phyloP scores from a whole-genome alignment of 495 filamentous ascomycete genomes.

The Jackrogersella multiformis region DNA sequence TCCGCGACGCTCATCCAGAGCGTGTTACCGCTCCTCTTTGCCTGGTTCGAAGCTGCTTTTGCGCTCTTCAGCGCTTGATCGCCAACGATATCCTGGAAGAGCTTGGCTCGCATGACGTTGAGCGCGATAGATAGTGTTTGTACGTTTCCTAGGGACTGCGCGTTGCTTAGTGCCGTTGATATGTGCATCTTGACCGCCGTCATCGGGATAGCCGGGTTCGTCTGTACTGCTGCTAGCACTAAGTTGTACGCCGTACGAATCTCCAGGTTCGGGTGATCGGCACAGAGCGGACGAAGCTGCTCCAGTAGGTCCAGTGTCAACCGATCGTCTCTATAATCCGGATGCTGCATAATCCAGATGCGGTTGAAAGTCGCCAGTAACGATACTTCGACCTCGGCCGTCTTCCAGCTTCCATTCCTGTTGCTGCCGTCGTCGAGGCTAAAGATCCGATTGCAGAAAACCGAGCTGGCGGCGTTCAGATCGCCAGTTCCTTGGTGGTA shows the following conservation, averaged over 20 bases:
- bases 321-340: conserved; percentile 58
- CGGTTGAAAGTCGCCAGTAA: conserved; percentile 84
- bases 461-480: conserved; percentile 67
- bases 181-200: conserved; percentile 81
- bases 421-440: conserved; percentile 55
- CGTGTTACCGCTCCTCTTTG: conserved; percentile 75
- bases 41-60: conserved; percentile 75
- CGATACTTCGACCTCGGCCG: conserved; percentile 73
- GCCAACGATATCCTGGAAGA: conserved; percentile 86
- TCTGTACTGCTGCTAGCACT: conserved; percentile 73
- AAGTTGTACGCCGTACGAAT: conserved; percentile 81
- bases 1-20: conserved; percentile 89
- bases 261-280: conserved; percentile 72
- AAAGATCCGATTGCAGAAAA: conserved; percentile 71
- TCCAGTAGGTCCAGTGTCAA: conserved; percentile 66
- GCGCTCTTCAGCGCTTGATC: conserved; percentile 92
- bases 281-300: conserved; percentile 72
- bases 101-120: conserved; percentile 82
- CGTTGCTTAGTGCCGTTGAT: conserved; percentile 63
- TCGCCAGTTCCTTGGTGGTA: conserved; percentile 83
- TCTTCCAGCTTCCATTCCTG: conserved; percentile 49
- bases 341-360: conserved; percentile 80
- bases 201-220: conserved; percentile 64
- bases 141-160: conserved; percentile 68
- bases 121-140: conserved; percentile 85